Percentiles rank a stretch among this genome's conserved stretches.
phyloP scores from a whole-genome alignment of 2,329 filamentous ascomycete genomes.

The Pseudogymnoascus sp. region DNA sequence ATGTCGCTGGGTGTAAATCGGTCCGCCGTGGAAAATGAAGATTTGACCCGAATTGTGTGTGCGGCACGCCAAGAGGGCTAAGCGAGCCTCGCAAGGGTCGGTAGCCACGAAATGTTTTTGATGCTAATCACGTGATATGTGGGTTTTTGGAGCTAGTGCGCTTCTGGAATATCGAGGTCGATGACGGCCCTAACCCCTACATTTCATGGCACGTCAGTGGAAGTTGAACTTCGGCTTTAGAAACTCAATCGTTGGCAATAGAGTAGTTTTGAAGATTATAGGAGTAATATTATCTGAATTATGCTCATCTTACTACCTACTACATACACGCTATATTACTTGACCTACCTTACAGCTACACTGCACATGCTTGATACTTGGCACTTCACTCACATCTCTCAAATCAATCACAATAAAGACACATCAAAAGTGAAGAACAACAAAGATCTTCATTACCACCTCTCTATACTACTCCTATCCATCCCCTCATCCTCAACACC shows the following conservation, averaged over 20 bases:
- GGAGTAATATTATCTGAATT: background rate
- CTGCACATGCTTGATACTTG: background rate
- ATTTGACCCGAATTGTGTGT: conserved; percentile 7
- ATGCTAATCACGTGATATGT: background rate
- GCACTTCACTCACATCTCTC: background rate
- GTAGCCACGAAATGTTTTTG: background rate
- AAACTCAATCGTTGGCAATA: background rate
- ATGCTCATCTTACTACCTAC: background rate
- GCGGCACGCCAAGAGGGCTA: conserved; percentile 8
- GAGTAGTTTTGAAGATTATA: background rate
- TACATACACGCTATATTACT: background rate
- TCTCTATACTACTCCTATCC: conserved; percentile 1
- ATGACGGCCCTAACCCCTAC: background rate
- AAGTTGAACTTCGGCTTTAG: background rate
- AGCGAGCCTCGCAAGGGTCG: background rate
- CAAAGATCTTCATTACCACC: conserved; percentile 4
- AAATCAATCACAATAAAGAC: background rate
- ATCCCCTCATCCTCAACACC: background rate
- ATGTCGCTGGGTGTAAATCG: conserved; percentile 1
- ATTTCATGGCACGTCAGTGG: background rate
- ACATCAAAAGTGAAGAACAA: conserved; percentile 6
- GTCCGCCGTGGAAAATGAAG: background rate
- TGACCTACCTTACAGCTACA: background rate
- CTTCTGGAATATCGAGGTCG: background rate
- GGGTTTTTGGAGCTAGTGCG: background rate